Base-by-base conservation (phyloP, 2,329 filamentous ascomycete genomes). In the Harringtonia aguacate region DNA sequence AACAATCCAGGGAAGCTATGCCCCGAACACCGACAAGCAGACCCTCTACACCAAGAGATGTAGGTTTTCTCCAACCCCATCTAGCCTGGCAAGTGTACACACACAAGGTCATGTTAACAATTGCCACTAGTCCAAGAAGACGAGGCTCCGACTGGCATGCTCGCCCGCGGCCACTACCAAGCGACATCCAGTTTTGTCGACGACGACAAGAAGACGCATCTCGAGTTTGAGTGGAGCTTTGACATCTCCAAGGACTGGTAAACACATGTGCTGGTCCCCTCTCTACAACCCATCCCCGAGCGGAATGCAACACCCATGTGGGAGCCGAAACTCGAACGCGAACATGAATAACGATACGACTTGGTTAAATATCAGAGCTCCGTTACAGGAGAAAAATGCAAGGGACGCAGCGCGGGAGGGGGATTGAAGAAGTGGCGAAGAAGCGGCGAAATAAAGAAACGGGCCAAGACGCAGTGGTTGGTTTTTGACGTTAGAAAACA, bases 181-280 rank as follows among this genome's bases (percentile, higher is more conserved):
- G 89, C 89, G 50, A 66, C 81, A 49, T 95, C 88, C 53, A 87
- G 79, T 65, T 98, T 98, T 63, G 77, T 95, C 50, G 92, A 98
- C 61, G 92, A 98, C 58, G 92, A 98, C 68, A 83, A 92, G 63
- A 81, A 87, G 66, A 81, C 76, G 51, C 89, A 98, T 66, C 73
- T 98, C 51, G 74, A 83, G 61, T 98, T 98, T 64, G 84, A 94
- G 58, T 98, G 92, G 92, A 80, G 82, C 49, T 97, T 98, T 58
- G 85, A 95, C 60, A 95, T 98, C 62, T 76, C 84, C 67, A 98
- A 97, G 77, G 86, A 95, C 62, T 97, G 92, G 92, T 86, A 80
- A 53, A 57, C 33, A 18, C n/a, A n/a, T n/a, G n/a, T n/a, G n/a
- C n/a, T n/a, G n/a, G n/a, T n/a, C n/a, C n/a, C n/a, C n/a, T n/a